Evolutionary conservation across 2,329 filamentous ascomycete species (phyloP).

Genomic region (Simplicillium sp.): DNA sequence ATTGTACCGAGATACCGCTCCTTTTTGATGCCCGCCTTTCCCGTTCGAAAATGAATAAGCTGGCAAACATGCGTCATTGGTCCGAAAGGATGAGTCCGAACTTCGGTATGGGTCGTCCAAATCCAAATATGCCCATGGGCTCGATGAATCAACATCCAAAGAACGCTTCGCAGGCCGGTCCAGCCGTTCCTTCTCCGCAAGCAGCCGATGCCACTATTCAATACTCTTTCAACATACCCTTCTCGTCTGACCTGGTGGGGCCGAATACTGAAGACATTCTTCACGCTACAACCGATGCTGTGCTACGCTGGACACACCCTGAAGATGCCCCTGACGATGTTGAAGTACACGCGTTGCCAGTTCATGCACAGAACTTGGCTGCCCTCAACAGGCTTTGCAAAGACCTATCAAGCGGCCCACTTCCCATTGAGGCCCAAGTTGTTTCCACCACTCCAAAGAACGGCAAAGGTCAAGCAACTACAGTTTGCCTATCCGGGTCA

Average conservation of each 20-base stretch:
- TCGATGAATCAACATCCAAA: constrained; percentile 49
- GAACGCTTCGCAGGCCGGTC: constrained; percentile 38
- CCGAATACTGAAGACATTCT: constrained; percentile 92
- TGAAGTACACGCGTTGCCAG: constrained; percentile 80
- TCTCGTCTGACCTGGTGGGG: constrained; percentile 83
- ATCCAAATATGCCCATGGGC: constrained; percentile 46
- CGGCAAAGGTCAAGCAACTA: constrained; percentile 62
- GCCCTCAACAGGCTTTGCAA: constrained; percentile 71
- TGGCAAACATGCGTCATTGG: constrained; percentile 65
- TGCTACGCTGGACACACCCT: constrained; percentile 88
- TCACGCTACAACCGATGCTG: constrained; percentile 79
- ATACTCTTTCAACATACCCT: constrained; percentile 95
- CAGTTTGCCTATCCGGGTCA: constrained; percentile 83
- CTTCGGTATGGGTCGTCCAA: constrained; percentile 54
- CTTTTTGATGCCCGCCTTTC: constrained; percentile 13
- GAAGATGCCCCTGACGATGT: constrained; percentile 77
- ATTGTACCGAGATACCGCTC: not conserved
- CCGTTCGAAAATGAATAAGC: constrained; percentile 53
- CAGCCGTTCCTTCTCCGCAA: constrained; percentile 57
- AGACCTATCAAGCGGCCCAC: constrained; percentile 61
- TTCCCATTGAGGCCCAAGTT: constrained; percentile 76
- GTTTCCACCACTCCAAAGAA: constrained; percentile 72
- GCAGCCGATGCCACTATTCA: constrained; percentile 72
- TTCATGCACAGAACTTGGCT: constrained; percentile 80
- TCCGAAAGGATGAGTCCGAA: constrained; percentile 60